Evolutionary conservation across 805 yeast species (phyloP).

Genomic region (Candida krabiensis): DNA sequence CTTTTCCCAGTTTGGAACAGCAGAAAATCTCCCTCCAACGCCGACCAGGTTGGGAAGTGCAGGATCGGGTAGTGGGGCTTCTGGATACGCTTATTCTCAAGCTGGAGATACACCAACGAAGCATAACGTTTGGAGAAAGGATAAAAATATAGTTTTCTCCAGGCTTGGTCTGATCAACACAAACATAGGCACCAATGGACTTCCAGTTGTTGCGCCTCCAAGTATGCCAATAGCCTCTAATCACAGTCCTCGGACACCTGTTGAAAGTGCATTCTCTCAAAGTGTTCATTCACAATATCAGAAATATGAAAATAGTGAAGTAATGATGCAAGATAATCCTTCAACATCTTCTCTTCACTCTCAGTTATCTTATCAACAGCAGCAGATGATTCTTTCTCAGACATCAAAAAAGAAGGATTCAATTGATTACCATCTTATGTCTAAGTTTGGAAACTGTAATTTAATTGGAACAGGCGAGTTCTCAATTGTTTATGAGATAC

Average conservation of each 20-base stretch:
- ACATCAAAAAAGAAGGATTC: constrained; percentile 14
- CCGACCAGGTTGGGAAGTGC: constrained; percentile 39
- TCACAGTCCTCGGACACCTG: constrained; percentile 30
- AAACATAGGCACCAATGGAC: constrained; percentile 1
- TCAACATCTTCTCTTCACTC: constrained; percentile 20
- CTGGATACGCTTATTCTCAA: not conserved
- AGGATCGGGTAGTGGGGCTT: not conserved
- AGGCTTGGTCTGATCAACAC: constrained; percentile 1
- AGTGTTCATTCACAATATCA: constrained; percentile 7
- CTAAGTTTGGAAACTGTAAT: constrained; percentile 63
- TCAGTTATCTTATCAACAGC: constrained; percentile 12
- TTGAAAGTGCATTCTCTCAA: constrained; percentile 23
- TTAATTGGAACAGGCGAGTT: constrained; percentile 86
- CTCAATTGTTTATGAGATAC: constrained; percentile 81
- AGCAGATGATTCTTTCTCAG: constrained; percentile 1
- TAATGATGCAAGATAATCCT: constrained; percentile 11
- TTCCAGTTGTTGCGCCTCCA: constrained; percentile 21
- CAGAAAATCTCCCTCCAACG: constrained; percentile 39
- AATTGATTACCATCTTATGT: constrained; percentile 44
- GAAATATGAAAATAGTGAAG: constrained; percentile 6
- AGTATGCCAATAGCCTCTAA: constrained; percentile 9
- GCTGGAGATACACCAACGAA: constrained; percentile 19
- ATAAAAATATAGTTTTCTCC: constrained; percentile 9
- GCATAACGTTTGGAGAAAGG: constrained; percentile 23
- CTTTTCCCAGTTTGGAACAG: constrained; percentile 20